Base-by-base conservation (phyloP, 164 flowering plant genomes). In the Vitis labrusca region DNA sequence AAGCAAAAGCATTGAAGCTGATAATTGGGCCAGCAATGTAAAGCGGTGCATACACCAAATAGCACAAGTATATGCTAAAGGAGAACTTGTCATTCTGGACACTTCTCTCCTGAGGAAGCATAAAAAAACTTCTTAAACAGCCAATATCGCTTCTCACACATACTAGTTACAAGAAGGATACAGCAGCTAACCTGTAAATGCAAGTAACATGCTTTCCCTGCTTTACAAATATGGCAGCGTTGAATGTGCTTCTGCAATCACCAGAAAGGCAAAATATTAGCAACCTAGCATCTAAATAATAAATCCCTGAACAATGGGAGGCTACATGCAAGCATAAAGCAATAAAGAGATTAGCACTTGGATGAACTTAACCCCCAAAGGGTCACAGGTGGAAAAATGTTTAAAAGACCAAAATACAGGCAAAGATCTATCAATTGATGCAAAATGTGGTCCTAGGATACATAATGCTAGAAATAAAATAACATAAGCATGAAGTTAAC, bases 1-100 rank as follows among this genome's bases (percentile, higher is more conserved):
- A 89, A 63, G 97, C 90, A 79, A 91, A 93, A 60, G 97, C 97
- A 70, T 91, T 91, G 83, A 91, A 95, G 90, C 91, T 91, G 64
- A 89, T 67, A 48, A 95, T 86, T 71, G 99, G 99, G 44, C 99
- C 99, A 71, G 99, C 91, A 73, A 95, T 84, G 75, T 95, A 95
- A 27, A 95, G 91, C 2, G 99, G 99, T 29, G 99, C 99, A 86
- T 87, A 95, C 15, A 86, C 76, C 88, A 95, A 80, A 81, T 93
- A 95, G 74, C 90, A 85, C 19, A 95, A 83, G 84, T 95, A 95
- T 65, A 76, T 83, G 37, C 50, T 70, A 65, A 82, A 89, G 30
- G 90, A 75, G 77, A 79, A 93, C 64, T 78, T 85, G 70, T 84
- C 89, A 30, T 64, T 70, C 44, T 68, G 73, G 11, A 83, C 61